A percentile compares a stretch with the other conserved stretches of the same genome.
phyloP scores from a whole-genome alignment of 2,329 filamentous ascomycete genomes.

The Chrysoporthe cubensis region DNA sequence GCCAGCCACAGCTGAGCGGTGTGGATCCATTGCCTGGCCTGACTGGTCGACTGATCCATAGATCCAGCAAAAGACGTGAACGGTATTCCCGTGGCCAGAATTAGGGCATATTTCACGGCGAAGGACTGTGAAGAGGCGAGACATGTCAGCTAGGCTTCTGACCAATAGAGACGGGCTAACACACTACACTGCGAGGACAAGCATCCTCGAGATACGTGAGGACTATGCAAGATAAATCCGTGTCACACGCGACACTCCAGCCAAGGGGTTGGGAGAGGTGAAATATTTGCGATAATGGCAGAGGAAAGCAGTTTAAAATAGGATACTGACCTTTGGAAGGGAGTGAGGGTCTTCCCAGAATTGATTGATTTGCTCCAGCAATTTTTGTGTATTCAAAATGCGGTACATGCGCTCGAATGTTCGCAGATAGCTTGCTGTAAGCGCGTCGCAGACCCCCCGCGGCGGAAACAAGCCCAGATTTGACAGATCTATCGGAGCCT shows the following conservation, averaged over 20 bases:
- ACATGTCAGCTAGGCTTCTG: not conserved
- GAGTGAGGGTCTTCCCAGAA: slow-evolving; percentile 51
- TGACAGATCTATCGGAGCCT: not conserved
- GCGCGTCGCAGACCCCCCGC: slow-evolving; percentile 49
- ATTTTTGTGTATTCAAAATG: slow-evolving; percentile 61
- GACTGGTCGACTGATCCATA: slow-evolving; percentile 47
- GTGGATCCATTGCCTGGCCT: slow-evolving; percentile 54
- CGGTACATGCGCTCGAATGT: slow-evolving; percentile 61
- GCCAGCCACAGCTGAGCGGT: slow-evolving; percentile 32
- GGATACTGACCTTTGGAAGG: slow-evolving; percentile 20
- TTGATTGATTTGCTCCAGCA: slow-evolving; percentile 55
- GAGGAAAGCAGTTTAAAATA: not conserved
- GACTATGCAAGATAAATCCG: not conserved
- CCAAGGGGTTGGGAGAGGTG: not conserved
- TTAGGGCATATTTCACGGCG: slow-evolving; percentile 55
- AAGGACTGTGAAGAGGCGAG: slow-evolving; percentile 41
- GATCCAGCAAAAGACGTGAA: slow-evolving; percentile 43
- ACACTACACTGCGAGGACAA: not conserved
- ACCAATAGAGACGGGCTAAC: not conserved
- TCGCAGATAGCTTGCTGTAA: slow-evolving; percentile 59
- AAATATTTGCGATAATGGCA: too few relatives aligned
- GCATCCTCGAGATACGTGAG: not conserved
- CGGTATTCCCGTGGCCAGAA: slow-evolving; percentile 54
- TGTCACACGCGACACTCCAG: not conserved
- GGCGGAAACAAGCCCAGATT: slow-evolving; percentile 42